Conservation (phyloP, 2,329 filamentous ascomycete species). For the Alternaria sp. region DNA sequence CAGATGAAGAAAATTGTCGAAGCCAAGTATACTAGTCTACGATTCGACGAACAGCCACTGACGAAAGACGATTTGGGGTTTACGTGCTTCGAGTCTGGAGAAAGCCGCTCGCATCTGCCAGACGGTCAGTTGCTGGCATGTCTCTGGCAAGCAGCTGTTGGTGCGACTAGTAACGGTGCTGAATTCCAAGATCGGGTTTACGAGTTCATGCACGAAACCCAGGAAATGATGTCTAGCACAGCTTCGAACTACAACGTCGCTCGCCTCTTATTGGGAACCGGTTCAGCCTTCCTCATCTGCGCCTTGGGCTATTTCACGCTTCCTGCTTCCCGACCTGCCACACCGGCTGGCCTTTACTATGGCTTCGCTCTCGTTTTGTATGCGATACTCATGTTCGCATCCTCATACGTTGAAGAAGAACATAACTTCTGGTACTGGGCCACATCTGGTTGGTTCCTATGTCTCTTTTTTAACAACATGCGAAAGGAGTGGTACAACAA, state of each 20-base stretch:
- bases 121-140: conserved; percentile 65
- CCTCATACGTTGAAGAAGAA: conserved; percentile 97
- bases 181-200: conserved; percentile 50
- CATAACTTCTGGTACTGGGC: conserved; percentile 99
- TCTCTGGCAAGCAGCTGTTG: conserved; percentile 64
- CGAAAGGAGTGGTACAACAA: conserved; percentile 39
- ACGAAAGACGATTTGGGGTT: conserved; percentile 16
- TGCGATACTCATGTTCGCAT: conserved; percentile 93
- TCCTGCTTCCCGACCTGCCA: conserved; percentile 55
- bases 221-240: conserved; percentile 83
- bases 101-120: conserved; percentile 16
- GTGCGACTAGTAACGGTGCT: conserved; percentile 15
- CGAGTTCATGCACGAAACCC: conserved; percentile 74
- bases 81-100: conserved; percentile 18
- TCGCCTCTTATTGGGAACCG: conserved; percentile 62
- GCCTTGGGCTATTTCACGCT: conserved; percentile 46
- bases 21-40: conserved; percentile 71
- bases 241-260: conserved; percentile 89
- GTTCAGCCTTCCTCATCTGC: conserved; percentile 57
- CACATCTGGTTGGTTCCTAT: conserved; percentile 71
- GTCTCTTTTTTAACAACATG: conserved; percentile 54
- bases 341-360: conserved; percentile 57
- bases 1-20: conserved; percentile 82
- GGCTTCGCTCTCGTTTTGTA: conserved; percentile 61
- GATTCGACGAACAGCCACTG: conserved; percentile 52